phyloP scores from a whole-genome alignment of 495 filamentous ascomycete species.

The Cryomyces minteri region DNA sequence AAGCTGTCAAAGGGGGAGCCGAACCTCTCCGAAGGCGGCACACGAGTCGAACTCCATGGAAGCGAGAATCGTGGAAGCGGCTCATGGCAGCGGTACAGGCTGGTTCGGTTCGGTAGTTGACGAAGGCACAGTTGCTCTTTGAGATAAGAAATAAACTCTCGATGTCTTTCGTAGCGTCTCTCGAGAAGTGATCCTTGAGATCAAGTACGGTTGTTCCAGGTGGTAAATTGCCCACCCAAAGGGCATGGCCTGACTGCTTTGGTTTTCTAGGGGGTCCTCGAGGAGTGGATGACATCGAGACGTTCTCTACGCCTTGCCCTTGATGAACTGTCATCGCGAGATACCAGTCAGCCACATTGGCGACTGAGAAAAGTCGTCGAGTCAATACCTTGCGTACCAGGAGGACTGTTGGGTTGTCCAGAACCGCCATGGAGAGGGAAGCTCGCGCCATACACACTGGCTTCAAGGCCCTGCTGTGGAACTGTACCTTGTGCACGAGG shows the following conservation, averaged over 20 bases:
- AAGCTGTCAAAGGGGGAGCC: slow-evolving; percentile 13
- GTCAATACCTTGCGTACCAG: neutral
- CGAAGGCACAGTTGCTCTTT: slow-evolving; percentile 95
- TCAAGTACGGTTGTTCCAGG: slow-evolving; percentile 59
- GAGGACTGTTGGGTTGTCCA: neutral
- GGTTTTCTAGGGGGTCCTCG: slow-evolving; percentile 87
- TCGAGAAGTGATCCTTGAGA: slow-evolving; percentile 81
- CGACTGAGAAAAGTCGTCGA: neutral
- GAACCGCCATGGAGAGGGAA: neutral
- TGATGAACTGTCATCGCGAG: neutral
- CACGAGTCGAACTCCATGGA: slow-evolving; percentile 79
- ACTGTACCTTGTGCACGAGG: neutral
- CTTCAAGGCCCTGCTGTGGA: neutral
- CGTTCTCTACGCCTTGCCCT: slow-evolving; percentile 3
- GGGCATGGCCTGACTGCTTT: slow-evolving; percentile 78
- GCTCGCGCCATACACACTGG: neutral
- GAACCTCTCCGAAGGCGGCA: slow-evolving; percentile 61
- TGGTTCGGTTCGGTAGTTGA: slow-evolving; percentile 77
- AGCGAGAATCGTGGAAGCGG: slow-evolving; percentile 81
- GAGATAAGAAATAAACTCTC: slow-evolving; percentile 91
- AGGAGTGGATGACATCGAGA: slow-evolving; percentile 26
- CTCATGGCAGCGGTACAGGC: slow-evolving; percentile 61
- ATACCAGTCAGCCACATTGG: neutral
- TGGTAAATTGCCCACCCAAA: slow-evolving; percentile 94
- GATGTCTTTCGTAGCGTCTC: slow-evolving; percentile 55